Conservation (phyloP, 2,329 filamentous ascomycete genomes). For the Sarocladium kiliense region DNA sequence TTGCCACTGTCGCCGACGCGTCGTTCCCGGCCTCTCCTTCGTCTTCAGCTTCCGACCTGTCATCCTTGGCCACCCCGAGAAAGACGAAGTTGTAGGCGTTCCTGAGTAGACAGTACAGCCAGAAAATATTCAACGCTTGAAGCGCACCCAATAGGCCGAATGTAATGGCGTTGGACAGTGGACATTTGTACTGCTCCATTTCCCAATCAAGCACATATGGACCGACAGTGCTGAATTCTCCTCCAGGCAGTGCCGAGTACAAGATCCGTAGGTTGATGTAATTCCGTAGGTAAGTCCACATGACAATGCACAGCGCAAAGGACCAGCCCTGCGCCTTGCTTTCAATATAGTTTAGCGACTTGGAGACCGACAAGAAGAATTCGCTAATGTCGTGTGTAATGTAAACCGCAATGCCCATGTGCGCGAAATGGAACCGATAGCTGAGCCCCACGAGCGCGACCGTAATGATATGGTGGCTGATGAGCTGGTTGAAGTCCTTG, state of each 20-base stretch:
- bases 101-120: slow-evolving; percentile 70
- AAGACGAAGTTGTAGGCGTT: slow-evolving; percentile 68
- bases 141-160: slow-evolving; percentile 58
- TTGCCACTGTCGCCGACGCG: neutral
- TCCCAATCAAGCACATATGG: slow-evolving; percentile 73
- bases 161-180: slow-evolving; percentile 63
- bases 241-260: slow-evolving; percentile 58
- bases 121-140: slow-evolving; percentile 74
- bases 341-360: slow-evolving; percentile 86
- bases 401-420: slow-evolving; percentile 91
- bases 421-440: slow-evolving; percentile 94
- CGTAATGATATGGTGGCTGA: slow-evolving; percentile 86
- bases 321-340: slow-evolving; percentile 72
- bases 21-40: slow-evolving; percentile 44
- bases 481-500: slow-evolving; percentile 91
- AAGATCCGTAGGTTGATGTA: slow-evolving; percentile 75
- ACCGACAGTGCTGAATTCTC: slow-evolving; percentile 68
- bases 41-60: slow-evolving; percentile 64
- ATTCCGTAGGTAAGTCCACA: slow-evolving; percentile 89
- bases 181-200: slow-evolving; percentile 61
- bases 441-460: slow-evolving; percentile 77
- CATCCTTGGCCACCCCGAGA: slow-evolving; percentile 58
- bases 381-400: slow-evolving; percentile 92
- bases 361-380: slow-evolving; percentile 92
- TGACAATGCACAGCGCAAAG: slow-evolving; percentile 73